Percentiles rank a stretch among this genome's conserved stretches.
phyloP scores from a whole-genome alignment of 169 alveolate genomes.

The Perkinsus olseni region DNA sequence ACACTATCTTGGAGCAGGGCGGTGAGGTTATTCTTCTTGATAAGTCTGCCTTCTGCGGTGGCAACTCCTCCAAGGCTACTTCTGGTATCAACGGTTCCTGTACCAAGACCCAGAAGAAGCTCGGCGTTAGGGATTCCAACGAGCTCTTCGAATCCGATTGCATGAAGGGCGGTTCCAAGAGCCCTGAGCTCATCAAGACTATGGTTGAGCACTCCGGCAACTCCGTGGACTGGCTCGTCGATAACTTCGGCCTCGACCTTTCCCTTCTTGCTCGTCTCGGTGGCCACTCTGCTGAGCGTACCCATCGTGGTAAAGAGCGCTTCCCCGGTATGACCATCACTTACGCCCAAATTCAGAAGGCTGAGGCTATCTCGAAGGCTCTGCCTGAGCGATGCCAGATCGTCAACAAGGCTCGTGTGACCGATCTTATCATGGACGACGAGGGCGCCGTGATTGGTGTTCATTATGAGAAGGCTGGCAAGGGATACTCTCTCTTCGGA shows the following conservation, averaged over 20 bases:
- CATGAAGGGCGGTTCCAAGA: conserved; percentile 40
- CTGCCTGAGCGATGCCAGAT: conserved; percentile 8
- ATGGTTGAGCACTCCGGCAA: conserved; percentile 18
- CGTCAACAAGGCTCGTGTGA: conserved; percentile 20
- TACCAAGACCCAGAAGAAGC: conserved; percentile 33
- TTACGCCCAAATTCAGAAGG: conserved; percentile 32
- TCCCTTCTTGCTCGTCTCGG: conserved; percentile 44
- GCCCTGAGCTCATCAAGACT: conserved; percentile 35
- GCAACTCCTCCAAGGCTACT: conserved; percentile 40
- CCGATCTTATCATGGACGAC: background rate
- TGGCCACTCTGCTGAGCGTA: conserved; percentile 49
- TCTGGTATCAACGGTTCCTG: conserved; percentile 41
- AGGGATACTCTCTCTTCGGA: background rate
- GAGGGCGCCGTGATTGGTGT: conserved; percentile 12
- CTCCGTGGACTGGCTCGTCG: conserved; percentile 32
- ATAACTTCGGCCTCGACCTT: conserved; percentile 33
- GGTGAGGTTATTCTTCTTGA: conserved; percentile 43
- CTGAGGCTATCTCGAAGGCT: conserved; percentile 21
- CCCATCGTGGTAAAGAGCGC: conserved; percentile 42
- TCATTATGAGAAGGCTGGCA: background rate
- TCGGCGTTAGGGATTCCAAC: conserved; percentile 38
- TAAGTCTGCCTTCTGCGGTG: conserved; percentile 35
- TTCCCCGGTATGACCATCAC: conserved; percentile 40
- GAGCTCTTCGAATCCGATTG: conserved; percentile 38
- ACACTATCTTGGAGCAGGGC: conserved; percentile 30